Evolutionary conservation across 73 alveolate genomes (phyloP), one percentile per base, ranked within the genome.

Genomic region (Durusdinium trenchii): DNA sequence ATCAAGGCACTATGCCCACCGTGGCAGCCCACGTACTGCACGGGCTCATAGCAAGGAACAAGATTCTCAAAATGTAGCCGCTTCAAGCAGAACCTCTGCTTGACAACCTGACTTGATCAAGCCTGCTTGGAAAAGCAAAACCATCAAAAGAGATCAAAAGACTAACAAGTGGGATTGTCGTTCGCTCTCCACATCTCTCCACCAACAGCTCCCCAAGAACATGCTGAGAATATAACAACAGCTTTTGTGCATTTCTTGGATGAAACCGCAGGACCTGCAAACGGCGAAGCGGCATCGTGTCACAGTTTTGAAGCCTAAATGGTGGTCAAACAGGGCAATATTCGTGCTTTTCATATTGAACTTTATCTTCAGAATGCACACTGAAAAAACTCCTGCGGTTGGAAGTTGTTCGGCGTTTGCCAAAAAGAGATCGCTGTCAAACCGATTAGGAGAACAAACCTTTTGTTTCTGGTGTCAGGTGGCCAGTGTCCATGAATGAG

Each of bases 241-340:
- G 81, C 76, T 67, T 89, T 54, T 89, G 96, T 28, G 96, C 86
- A 36, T 73, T 75, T 30, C 96, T 64, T 2, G 96, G 96, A 46
- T 89, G 96, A 73, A 47, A 89, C 46, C 96, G 75, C 32, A 89
- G 81, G 42, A 89, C 96, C 96, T 89, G 84, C 7, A 60, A 23
- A 60, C 73, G 30, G 18, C 69, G 69, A 57, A 16, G 12, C 30
- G 18, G 18, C 73, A 60, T 23, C 18, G 30, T 23, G 18, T 60
- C 0, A 32, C n/a, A 23, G 3, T 60, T 23, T 32, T 23, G 18
- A 60, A 23, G 7, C 30, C 6, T 60, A 32, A 60, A 60, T 60
- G 18, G 4, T 60, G 73, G 30, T 60, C 73, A 32, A 32, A 23
- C 73, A 60, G 1, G 3, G 30, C 1, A 60, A 23, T 23, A 60